A percentile compares a stretch with the other conserved stretches of the same genome.
phyloP scores from a whole-genome alignment of 495 filamentous ascomycete genomes.

The Penicillium canariense region DNA sequence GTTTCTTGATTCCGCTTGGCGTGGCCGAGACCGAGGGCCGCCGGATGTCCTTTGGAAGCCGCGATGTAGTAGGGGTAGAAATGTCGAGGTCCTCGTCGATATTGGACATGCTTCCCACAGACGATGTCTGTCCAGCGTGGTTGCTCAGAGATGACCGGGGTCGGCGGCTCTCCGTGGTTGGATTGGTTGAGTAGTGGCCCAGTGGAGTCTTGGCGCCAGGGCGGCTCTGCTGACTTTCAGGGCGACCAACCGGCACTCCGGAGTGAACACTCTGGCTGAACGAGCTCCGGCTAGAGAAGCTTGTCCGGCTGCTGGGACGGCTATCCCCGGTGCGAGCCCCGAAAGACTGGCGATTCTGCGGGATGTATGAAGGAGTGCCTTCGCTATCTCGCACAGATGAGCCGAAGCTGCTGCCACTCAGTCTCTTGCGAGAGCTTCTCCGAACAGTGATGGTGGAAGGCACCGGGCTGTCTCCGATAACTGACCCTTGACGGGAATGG shows the following conservation, averaged over 20 bases:
- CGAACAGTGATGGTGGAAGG: constrained; percentile 75
- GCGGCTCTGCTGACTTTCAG: constrained; percentile 71
- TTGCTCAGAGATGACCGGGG: constrained; percentile 50
- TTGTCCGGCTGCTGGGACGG: constrained; percentile 49
- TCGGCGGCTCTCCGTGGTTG: constrained; percentile 44
- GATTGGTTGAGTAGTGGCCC: constrained; percentile 48
- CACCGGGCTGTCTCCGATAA: constrained; percentile 55
- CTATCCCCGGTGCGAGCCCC: constrained; percentile 45
- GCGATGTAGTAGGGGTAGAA: constrained; percentile 35
- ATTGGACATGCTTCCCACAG: constrained; percentile 39
- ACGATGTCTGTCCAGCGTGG: constrained; percentile 32
- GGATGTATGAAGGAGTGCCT: constrained; percentile 43
- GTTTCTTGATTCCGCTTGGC: constrained; percentile 41
- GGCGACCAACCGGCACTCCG: constrained; percentile 34
- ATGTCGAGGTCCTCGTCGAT: constrained; percentile 45
- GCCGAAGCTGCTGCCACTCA: constrained; percentile 59
- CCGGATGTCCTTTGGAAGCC: constrained; percentile 24
- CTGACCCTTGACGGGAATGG: constrained; percentile 47
- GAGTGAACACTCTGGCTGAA: constrained; percentile 44
- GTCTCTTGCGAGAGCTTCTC: constrained; percentile 63
- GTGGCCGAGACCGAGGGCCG: constrained; percentile 39
- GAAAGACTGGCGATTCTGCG: constrained; percentile 50
- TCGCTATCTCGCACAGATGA: constrained; percentile 53
- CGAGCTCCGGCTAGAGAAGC: constrained; percentile 43
- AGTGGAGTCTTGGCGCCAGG: constrained; percentile 62